Evolutionary conservation across 2,329 filamentous ascomycete species (phyloP).

Genomic region (Didymosphaeria variabile): DNA sequence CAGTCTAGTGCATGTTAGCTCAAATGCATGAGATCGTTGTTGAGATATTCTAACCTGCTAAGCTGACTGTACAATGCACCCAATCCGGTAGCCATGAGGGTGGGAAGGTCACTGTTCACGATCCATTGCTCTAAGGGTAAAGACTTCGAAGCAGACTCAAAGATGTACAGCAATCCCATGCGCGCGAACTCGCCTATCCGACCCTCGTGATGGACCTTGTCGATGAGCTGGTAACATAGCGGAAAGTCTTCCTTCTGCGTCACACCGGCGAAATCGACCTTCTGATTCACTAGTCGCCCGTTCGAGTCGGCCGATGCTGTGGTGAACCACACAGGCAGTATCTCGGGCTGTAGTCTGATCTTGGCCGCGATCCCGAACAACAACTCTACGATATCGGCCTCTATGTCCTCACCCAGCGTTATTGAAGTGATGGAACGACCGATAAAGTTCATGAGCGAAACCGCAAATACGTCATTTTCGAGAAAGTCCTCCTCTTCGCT

Average conservation of each 20-base stretch:
- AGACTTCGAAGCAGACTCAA: conserved; percentile 88
- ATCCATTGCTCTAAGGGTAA: conserved; percentile 91
- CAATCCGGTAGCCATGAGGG: conserved; percentile 94
- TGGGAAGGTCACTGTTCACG: conserved; percentile 94
- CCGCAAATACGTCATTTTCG: conserved; percentile 84
- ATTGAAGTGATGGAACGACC: conserved; percentile 78
- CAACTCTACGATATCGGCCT: conserved; percentile 88
- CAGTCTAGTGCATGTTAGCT: conserved; percentile 63
- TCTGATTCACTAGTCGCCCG: conserved; percentile 57
- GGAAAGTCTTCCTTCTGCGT: conserved; percentile 93
- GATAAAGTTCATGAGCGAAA: conserved; percentile 85
- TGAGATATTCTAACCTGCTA: conserved; percentile 59
- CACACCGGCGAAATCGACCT: conserved; percentile 79
- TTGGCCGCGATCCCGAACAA: conserved; percentile 97
- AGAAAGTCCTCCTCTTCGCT: conserved; percentile 96
- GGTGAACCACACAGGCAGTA: conserved; percentile 92
- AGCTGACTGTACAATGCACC: conserved; percentile 79
- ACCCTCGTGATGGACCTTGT: conserved; percentile 96
- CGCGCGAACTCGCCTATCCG: conserved; percentile 94
- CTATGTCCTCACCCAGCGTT: conserved; percentile 79
- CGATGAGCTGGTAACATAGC: conserved; percentile 92
- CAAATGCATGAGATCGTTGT: neutral
- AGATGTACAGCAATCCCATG: conserved; percentile 93
- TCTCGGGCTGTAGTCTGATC: conserved; percentile 86
- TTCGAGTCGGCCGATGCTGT: conserved; percentile 53